A percentile compares a stretch with the other conserved stretches of the same genome.
Conservation (phyloP, 83 land plant genomes). For the Picea engelmannii region DNA sequence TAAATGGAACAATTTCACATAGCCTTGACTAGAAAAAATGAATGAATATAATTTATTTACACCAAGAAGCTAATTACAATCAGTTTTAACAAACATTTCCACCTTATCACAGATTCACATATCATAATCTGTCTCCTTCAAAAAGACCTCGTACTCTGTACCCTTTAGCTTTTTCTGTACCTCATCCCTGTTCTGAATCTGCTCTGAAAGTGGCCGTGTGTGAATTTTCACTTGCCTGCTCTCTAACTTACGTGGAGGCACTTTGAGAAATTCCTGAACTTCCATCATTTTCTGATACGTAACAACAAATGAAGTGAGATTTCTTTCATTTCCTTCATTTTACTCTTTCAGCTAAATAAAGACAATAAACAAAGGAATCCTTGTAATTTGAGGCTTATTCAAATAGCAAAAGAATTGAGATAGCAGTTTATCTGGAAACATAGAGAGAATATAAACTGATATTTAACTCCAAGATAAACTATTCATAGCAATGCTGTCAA, state of each 20-base stretch:
- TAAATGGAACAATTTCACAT: neutral
- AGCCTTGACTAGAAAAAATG: neutral
- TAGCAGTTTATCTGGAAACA: neutral
- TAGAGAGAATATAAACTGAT: neutral
- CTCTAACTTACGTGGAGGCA: slow-evolving; percentile 35
- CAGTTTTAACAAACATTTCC: neutral
- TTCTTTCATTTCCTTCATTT: neutral
- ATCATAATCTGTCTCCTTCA: slow-evolving; percentile 22
- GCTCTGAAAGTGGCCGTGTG: slow-evolving; percentile 44
- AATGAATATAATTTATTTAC: slow-evolving; percentile 14
- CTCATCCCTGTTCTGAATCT: slow-evolving; percentile 57
- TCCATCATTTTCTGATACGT: slow-evolving; percentile 41
- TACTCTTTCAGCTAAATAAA: too few species aligned
- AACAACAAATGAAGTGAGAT: slow-evolving; percentile 2
- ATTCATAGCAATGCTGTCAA: neutral
- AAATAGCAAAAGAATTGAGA: neutral
- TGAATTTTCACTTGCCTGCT: slow-evolving; percentile 78
- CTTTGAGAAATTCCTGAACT: slow-evolving; percentile 54
- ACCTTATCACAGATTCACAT: slow-evolving; percentile 6
- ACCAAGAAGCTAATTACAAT: slow-evolving; percentile 3
- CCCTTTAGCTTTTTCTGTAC: slow-evolving; percentile 50
- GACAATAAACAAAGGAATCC: too few species aligned
- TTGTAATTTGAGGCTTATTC: neutral
- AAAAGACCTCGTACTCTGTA: slow-evolving; percentile 43
- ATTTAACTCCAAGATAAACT: neutral